Conservation (phyloP, 2,329 filamentous ascomycete genomes). For the Tricladium varicosporioides region DNA sequence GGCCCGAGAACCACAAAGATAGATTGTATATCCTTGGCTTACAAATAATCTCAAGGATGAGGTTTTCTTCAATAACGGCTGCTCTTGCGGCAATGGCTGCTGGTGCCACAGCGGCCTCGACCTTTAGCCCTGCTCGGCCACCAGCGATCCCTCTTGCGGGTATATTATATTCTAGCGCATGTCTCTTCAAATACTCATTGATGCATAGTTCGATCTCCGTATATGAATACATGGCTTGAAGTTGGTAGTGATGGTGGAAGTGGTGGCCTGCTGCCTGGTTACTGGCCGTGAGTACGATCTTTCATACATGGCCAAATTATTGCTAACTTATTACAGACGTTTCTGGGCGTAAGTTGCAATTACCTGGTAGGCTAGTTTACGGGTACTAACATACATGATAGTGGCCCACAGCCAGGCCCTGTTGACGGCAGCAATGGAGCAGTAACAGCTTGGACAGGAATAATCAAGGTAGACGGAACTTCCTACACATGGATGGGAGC, state of each 20-base stretch:
- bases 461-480: conserved; percentile 65
- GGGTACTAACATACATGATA: conserved; percentile 1
- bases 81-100: conserved; percentile 5
- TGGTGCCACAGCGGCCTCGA: conserved; percentile 39
- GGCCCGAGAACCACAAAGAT: too few relatives aligned
- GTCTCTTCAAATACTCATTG: not conserved
- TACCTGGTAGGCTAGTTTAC: not conserved
- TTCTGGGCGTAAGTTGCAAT: conserved; percentile 29
- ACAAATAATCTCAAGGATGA: conserved; percentile 13
- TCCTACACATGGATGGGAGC: conserved; percentile 68
- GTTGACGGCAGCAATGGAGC: conserved; percentile 43
- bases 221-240: conserved; percentile 71
- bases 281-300: conserved; percentile 24
- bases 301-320: not conserved
- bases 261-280: conserved; percentile 64
- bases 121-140: conserved; percentile 62
- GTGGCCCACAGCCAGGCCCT: conserved; percentile 26
- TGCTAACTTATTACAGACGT: conserved; percentile 23
- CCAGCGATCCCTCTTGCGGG: conserved; percentile 69
- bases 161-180: conserved; percentile 1
- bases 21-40: not conserved
- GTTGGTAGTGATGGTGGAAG: conserved; percentile 59
- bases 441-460: conserved; percentile 65
- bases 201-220: conserved; percentile 60
- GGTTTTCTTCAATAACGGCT: conserved; percentile 8